These are phyloP conservation scores for Moringa oleifera DNA, from an alignment of 345 rosid species.

Conservation along the genomic window DNA sequence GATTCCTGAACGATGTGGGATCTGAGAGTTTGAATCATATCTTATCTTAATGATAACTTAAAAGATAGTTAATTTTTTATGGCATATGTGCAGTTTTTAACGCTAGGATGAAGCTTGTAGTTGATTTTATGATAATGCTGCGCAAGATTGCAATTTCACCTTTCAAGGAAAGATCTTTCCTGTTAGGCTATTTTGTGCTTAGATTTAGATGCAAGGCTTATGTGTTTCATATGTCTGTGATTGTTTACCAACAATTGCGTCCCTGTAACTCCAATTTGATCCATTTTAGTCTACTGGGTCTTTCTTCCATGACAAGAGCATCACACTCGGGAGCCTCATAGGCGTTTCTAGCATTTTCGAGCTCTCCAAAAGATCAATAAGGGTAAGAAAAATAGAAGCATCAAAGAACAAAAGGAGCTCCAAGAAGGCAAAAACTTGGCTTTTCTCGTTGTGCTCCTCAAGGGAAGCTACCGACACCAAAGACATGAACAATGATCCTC, in stretches of 20 bases:
- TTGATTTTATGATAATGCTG: too few relatives aligned
- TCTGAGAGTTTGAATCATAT: too few relatives aligned
- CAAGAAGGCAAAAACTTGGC: slow-evolving; percentile 33
- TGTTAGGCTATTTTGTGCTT: too few relatives aligned
- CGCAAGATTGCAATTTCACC: not conserved
- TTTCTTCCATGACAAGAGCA: slow-evolving; percentile 64
- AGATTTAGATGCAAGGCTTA: too few relatives aligned
- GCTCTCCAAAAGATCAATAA: slow-evolving; percentile 45
- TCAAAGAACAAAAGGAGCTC: slow-evolving; percentile 18
- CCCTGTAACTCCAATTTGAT: not conserved
- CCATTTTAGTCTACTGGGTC: slow-evolving; percentile 57
- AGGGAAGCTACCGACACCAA: slow-evolving; percentile 33
- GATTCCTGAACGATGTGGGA: too few relatives aligned
- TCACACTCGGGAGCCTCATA: slow-evolving; percentile 58
- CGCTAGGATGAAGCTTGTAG: too few relatives aligned
- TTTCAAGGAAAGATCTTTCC: not conserved
- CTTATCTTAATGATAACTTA: too few relatives aligned
- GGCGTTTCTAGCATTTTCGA: slow-evolving; percentile 50
- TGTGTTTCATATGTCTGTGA: not conserved
- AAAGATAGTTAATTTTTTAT: too few relatives aligned
- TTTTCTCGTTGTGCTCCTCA: slow-evolving; percentile 46
- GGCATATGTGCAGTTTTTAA: too few relatives aligned
- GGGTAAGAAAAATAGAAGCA: slow-evolving; percentile 30
- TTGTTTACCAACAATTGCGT: not conserved
- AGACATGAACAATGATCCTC: slow-evolving; percentile 21